phyloP scores from a whole-genome alignment of 345 rosid genomes.

The Cochlearia excelsa region DNA sequence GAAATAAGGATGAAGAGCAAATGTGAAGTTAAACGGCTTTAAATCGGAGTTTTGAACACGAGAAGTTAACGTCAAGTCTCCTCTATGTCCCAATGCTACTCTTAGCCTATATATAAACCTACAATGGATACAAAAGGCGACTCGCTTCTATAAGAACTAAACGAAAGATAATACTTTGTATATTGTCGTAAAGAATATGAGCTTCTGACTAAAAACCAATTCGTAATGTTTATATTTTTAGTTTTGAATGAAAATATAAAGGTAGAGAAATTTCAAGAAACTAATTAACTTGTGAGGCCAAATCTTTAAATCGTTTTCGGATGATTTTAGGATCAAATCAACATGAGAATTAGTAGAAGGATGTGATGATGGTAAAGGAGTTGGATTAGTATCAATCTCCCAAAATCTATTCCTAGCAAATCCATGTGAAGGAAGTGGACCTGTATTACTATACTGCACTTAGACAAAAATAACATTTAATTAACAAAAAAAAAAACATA shows the following conservation, averaged over 20 bases:
- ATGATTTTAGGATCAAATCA: slow-evolving; percentile 64
- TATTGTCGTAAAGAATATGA: too few species aligned
- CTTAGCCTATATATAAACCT: slow-evolving; percentile 81
- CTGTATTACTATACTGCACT: slow-evolving; percentile 63
- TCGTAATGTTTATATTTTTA: too few species aligned
- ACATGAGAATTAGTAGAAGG: slow-evolving; percentile 48
- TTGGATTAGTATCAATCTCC: slow-evolving; percentile 71
- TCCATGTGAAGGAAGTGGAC: slow-evolving; percentile 75
- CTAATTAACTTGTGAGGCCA: slow-evolving; percentile 92
- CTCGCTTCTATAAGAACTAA: too few species aligned
- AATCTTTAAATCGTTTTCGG: slow-evolving; percentile 62
- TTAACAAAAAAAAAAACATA: slow-evolving; percentile 22
- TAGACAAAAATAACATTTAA: neutral
- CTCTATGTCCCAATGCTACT: slow-evolving; percentile 60
- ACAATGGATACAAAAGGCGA: too few species aligned
- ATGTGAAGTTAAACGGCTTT: slow-evolving; percentile 74
- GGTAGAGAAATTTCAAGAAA: slow-evolving; percentile 9
- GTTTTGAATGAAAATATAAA: too few species aligned
- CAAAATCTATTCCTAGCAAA: slow-evolving; percentile 76
- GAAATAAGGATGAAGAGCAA: slow-evolving; percentile 82
- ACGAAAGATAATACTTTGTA: too few species aligned
- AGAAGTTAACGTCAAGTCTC: slow-evolving; percentile 74
- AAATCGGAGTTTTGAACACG: slow-evolving; percentile 70
- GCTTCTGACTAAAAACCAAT: too few species aligned
- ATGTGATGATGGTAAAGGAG: slow-evolving; percentile 48